phyloP scores from a whole-genome alignment of 2,329 filamentous ascomycete genomes.

The Stagonosporopsis chrysanthemi region DNA sequence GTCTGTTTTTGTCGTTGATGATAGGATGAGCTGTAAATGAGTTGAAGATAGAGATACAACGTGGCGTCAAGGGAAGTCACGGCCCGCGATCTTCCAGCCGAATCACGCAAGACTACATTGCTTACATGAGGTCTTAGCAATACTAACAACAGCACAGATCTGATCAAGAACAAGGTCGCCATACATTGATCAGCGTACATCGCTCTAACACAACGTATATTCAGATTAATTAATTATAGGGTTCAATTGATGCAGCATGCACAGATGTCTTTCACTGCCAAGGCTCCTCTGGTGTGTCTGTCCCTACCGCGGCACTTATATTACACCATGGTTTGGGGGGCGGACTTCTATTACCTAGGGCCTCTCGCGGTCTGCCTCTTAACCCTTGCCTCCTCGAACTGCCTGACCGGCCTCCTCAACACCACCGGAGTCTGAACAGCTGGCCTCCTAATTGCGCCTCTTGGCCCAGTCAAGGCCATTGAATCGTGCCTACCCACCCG shows the following conservation, averaged over 20 bases:
- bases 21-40: background rate
- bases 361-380: constrained; percentile 36
- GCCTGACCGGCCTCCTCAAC: constrained; percentile 8
- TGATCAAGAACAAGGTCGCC: too few relatives aligned
- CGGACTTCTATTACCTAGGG: background rate
- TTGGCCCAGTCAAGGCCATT: background rate
- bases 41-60: background rate
- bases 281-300: too few relatives aligned
- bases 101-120: background rate
- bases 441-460: constrained; percentile 5
- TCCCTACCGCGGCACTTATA: too few relatives aligned
- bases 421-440: constrained; percentile 8
- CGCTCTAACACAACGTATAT: too few relatives aligned
- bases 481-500: constrained; percentile 8
- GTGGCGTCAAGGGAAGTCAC: background rate
- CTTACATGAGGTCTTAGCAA: background rate
- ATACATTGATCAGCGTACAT: too few relatives aligned
- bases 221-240: too few relatives aligned
- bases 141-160: too few relatives aligned
- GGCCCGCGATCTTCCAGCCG: background rate
- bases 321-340: background rate
- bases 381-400: constrained; percentile 20
- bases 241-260: too few relatives aligned
- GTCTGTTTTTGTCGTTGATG: background rate
- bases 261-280: too few relatives aligned